Evolutionary conservation across 2,329 filamentous ascomycete species (phyloP).

Genomic region (Aspergillus fischeri): DNA sequence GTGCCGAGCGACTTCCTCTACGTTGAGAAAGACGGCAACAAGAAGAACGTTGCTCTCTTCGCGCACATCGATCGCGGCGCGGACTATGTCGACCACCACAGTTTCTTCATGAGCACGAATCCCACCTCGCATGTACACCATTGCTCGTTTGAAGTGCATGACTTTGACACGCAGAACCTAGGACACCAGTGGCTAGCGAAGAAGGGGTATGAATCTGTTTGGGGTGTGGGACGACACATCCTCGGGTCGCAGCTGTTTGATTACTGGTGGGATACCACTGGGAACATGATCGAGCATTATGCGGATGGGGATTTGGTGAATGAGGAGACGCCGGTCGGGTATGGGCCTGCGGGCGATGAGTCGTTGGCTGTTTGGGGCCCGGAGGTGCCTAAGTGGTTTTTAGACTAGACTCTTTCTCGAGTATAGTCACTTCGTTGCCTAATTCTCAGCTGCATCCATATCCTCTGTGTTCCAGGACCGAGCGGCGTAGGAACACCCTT

Average conservation of each 20-base stretch:
- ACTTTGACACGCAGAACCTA: slow-evolving; percentile 50
- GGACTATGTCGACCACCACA: slow-evolving; percentile 49
- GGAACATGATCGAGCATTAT: slow-evolving; percentile 16
- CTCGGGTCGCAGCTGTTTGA: slow-evolving; percentile 16
- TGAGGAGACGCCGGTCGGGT: slow-evolving; percentile 28
- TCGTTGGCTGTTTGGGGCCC: slow-evolving; percentile 35
- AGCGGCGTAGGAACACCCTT: too few species aligned
- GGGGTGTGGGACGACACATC: slow-evolving; percentile 15
- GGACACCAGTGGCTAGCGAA: slow-evolving; percentile 49
- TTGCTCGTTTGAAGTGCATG: slow-evolving; percentile 49
- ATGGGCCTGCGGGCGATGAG: slow-evolving; percentile 29
- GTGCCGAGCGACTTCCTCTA: slow-evolving; percentile 30
- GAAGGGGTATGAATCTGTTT: slow-evolving; percentile 35
- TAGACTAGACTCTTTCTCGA: slow-evolving; percentile 7
- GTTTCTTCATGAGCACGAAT: slow-evolving; percentile 46
- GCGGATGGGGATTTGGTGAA: slow-evolving; percentile 14
- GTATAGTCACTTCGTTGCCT: too few species aligned
- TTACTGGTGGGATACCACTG: slow-evolving; percentile 15
- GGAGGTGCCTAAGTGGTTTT: slow-evolving; percentile 30
- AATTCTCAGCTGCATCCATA: too few species aligned
- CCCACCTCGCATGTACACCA: slow-evolving; percentile 45
- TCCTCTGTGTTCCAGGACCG: too few species aligned
- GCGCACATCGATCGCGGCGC: slow-evolving; percentile 49
- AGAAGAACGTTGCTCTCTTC: slow-evolving; percentile 41
- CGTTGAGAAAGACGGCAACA: slow-evolving; percentile 12